A percentile compares a stretch with the other conserved stretches of the same genome.
Conservation (phyloP, 129 eudicot genomes). For the Chrysanthemum makinoi region DNA sequence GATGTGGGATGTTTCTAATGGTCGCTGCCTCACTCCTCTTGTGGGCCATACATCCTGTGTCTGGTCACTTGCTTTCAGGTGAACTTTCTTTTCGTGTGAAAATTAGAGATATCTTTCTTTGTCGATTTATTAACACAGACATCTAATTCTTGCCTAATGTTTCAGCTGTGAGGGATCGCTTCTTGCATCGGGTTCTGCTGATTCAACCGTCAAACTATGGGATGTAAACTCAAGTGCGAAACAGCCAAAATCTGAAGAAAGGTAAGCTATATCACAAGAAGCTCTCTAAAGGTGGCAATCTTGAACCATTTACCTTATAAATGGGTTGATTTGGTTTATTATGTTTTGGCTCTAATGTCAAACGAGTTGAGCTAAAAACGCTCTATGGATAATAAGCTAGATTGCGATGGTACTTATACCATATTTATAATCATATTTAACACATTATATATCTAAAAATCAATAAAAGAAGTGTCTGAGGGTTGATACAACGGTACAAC, state of each 20-base stretch:
- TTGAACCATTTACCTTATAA: too few relatives aligned
- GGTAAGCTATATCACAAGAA: conserved; percentile 35
- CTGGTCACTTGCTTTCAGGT: conserved; percentile 97
- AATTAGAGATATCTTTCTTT: background rate
- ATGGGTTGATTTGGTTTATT: too few relatives aligned
- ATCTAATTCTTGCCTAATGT: conserved; percentile 1
- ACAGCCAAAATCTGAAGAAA: conserved; percentile 59
- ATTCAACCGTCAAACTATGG: conserved; percentile 96
- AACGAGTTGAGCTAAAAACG: too few relatives aligned
- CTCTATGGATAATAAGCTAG: too few relatives aligned
- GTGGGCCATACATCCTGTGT: conserved; percentile 94
- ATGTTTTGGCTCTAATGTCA: too few relatives aligned
- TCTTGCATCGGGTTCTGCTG: conserved; percentile 99
- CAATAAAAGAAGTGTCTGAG: too few relatives aligned
- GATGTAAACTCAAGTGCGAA: conserved; percentile 82
- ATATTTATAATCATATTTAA: too few relatives aligned
- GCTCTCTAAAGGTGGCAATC: too few relatives aligned
- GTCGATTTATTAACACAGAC: background rate
- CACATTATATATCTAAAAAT: too few relatives aligned
- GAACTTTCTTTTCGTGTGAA: background rate
- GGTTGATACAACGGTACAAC: too few relatives aligned
- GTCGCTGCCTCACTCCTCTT: conserved; percentile 87
- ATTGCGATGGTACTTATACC: too few relatives aligned
- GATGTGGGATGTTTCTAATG: conserved; percentile 98
- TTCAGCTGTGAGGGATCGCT: conserved; percentile 97